Evolutionary conservation across 2,329 filamentous ascomycete genomes (phyloP).

Genomic region (Penicillium sp.): DNA sequence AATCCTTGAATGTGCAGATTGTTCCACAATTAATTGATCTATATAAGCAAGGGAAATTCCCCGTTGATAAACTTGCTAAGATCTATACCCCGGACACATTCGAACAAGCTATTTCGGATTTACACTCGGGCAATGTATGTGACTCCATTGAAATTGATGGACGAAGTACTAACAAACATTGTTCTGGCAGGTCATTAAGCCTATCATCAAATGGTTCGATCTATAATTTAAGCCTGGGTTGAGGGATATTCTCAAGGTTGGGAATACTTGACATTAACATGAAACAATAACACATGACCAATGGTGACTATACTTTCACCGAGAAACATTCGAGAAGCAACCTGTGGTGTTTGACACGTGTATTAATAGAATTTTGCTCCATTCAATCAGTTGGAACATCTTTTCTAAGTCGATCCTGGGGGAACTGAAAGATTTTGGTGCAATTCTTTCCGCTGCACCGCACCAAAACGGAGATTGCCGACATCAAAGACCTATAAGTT

Average conservation of each 20-base stretch:
- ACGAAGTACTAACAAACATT: background rate
- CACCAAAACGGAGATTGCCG: conserved; percentile 61
- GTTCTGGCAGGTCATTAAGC: conserved; percentile 18
- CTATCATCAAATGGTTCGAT: conserved; percentile 18
- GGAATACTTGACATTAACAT: background rate
- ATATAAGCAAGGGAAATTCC: conserved; percentile 36
- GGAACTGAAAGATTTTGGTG: conserved; percentile 24
- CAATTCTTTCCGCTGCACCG: conserved; percentile 56
- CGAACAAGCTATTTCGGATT: conserved; percentile 19
- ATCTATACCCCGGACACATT: conserved; percentile 22
- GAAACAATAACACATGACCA: background rate
- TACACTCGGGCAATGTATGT: conserved; percentile 15
- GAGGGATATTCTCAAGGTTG: background rate
- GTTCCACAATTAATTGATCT: conserved; percentile 35
- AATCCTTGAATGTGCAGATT: conserved; percentile 21
- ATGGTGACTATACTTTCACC: no score
- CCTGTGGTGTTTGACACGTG: no score
- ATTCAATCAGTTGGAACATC: no score
- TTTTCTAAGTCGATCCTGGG: conserved; percentile 4
- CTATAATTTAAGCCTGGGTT: background rate
- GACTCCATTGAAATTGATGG: background rate
- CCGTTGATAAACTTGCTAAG: conserved; percentile 35
- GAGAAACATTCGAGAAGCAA: background rate
- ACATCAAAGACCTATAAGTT: conserved; percentile 61
- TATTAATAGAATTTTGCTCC: no score